phyloP scores from a whole-genome alignment of 306 rosid genomes.

The Oxytropis ochrocephala region DNA sequence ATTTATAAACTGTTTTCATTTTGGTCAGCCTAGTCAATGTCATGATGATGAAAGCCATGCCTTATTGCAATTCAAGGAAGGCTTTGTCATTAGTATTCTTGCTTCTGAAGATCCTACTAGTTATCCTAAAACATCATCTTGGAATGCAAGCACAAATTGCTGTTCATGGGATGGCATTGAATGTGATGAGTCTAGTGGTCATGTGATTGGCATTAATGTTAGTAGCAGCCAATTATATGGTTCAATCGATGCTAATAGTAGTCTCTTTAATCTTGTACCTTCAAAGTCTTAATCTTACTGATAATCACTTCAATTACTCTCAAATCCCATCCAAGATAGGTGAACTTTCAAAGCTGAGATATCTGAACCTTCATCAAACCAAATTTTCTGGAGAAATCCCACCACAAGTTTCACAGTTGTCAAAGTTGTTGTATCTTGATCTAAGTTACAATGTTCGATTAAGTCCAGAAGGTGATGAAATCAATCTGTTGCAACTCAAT shows the following conservation, averaged over 20 bases:
- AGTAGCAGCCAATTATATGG: conserved; percentile 17
- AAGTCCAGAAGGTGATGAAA: neutral
- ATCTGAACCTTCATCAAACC: neutral
- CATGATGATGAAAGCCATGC: too few species aligned
- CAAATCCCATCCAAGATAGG: conserved; percentile 22
- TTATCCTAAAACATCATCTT: too few species aligned
- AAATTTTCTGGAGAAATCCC: neutral
- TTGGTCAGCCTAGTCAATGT: too few species aligned
- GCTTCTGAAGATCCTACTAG: too few species aligned
- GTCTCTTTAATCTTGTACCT: neutral
- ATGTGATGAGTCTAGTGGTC: conserved; percentile 12
- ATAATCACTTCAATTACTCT: conserved; percentile 28
- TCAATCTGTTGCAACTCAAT: neutral
- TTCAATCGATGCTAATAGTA: neutral
- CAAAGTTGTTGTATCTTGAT: conserved; percentile 15
- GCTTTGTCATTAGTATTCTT: too few species aligned
- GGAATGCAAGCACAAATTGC: too few species aligned
- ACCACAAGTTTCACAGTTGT: neutral
- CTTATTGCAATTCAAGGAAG: too few species aligned
- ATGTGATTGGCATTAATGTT: conserved; percentile 16
- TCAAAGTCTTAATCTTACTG: conserved; percentile 14
- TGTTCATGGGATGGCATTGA: too few species aligned
- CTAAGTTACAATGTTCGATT: neutral
- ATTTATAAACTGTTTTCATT: too few species aligned
- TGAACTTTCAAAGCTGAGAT: neutral